Evolutionary conservation across 768 basidiomycete genomes (phyloP).

Genomic region (Panellus pusillus): DNA sequence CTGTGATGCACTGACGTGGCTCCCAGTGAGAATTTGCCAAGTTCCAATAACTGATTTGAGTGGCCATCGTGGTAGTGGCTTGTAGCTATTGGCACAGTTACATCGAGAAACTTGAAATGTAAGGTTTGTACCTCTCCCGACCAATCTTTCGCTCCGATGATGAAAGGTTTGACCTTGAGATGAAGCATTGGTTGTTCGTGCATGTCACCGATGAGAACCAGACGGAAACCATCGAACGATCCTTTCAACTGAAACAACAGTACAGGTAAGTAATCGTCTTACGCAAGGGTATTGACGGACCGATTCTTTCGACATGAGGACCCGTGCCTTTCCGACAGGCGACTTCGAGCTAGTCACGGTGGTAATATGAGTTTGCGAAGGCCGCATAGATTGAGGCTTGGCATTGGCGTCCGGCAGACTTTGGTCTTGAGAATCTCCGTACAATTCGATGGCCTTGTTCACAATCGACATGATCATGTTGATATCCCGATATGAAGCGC

Average conservation of each 20-base stretch:
- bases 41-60: constrained; percentile 94
- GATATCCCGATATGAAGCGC: constrained; percentile 95
- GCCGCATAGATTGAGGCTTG: constrained; percentile 14
- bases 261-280: constrained; percentile 2
- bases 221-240: constrained; percentile 86
- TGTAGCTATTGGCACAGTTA: constrained; percentile 56
- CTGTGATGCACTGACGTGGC: constrained; percentile 57
- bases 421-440: constrained; percentile 43
- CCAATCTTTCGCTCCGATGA: constrained; percentile 87
- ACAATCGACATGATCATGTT: constrained; percentile 83
- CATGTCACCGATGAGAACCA: constrained; percentile 91
- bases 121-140: constrained; percentile 70
- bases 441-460: constrained; percentile 85
- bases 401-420: constrained; percentile 3
- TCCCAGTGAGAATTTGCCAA: constrained; percentile 98
- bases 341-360: constrained; percentile 20
- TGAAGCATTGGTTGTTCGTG: constrained; percentile 95
- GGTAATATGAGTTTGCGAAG: constrained; percentile 18
- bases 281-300: constrained; percentile 38
- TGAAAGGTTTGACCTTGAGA: constrained; percentile 82
- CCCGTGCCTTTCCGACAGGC: constrained; percentile 40
- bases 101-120: not conserved
- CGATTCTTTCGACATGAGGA: constrained; percentile 75
- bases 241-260: constrained; percentile 67
- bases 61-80: constrained; percentile 78